phyloP scores from a whole-genome alignment of 441 rosid species.

The Gossypium trilobum region DNA sequence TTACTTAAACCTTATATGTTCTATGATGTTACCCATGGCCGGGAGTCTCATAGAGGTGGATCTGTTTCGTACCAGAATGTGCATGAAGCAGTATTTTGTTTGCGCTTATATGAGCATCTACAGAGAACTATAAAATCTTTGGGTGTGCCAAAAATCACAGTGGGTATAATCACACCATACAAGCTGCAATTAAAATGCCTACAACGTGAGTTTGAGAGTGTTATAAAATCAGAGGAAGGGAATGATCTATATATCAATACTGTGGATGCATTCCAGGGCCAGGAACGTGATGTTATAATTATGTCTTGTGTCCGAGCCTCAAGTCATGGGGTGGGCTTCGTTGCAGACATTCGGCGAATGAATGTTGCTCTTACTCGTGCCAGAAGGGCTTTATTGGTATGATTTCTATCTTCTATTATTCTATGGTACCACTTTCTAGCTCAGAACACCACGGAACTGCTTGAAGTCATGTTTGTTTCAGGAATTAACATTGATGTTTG shows the following conservation, averaged over 20 bases:
- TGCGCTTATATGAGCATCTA: conserved; percentile 81
- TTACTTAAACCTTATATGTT: conserved; percentile 78
- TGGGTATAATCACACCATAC: conserved; percentile 94
- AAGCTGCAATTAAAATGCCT: conserved; percentile 95
- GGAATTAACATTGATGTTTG: conserved; percentile 13
- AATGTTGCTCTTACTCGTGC: conserved; percentile 99
- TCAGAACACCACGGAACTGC: neutral
- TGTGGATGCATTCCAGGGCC: conserved; percentile 98
- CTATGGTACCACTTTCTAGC: neutral
- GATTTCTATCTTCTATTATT: neutral
- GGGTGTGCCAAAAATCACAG: conserved; percentile 62
- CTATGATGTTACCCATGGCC: conserved; percentile 80
- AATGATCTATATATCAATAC: conserved; percentile 88
- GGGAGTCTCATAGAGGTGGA: conserved; percentile 93
- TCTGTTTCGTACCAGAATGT: conserved; percentile 93
- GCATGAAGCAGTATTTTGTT: conserved; percentile 88
- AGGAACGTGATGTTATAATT: conserved; percentile 95
- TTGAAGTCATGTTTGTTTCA: conserved; percentile 1
- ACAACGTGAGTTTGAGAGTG: conserved; percentile 70
- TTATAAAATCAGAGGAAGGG: conserved; percentile 80
- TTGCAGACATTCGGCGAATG: conserved; percentile 91
- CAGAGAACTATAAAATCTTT: conserved; percentile 60
- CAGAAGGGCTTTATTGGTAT: conserved; percentile 90
- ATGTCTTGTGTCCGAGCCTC: conserved; percentile 99
- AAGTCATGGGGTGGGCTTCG: conserved; percentile 87